Base-by-base conservation (phyloP, 306 rosid genomes). In the Glycine latifolia region DNA sequence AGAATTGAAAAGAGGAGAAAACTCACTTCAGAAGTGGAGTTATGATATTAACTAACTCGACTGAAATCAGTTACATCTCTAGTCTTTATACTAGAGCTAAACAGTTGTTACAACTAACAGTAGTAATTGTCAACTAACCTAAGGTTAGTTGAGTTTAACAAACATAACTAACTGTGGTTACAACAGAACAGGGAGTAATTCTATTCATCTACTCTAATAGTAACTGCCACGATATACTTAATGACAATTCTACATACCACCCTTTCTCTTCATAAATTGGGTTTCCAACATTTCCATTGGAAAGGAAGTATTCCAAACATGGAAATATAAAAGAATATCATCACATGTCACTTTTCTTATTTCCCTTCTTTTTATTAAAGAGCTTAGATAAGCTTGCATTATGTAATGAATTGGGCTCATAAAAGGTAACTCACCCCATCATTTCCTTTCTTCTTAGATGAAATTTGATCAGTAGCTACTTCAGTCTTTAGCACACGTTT, bases 381-480 rank as follows among this genome's bases (percentile, higher is more conserved):
- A 60, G 58, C 10, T 50, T 49, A 61, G 63, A 13, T 71, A 49
- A 78, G 78, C 53, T 53, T 50, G 13, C 44, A 58, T 44, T 31
- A 31, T n/a, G 37, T 6, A 26, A 79, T 63, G 55, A 63, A 62
- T 61, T 62, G 68, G 66, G 54, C 62, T 55, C n/a, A 73, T 31
- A 49, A 68, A 81, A 84, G 60, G 73, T 41, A 76, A 89, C 99
- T 90, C 83, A 96, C 99, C 91, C 99, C 99, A 48, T 96, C 99
- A 82, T 91, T 90, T 86, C 99, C 99, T 84, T 88, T 96, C 92
- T 96, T 96, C 89, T 96, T 96, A 55, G 96, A 90, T 58, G 91
- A 87, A 83, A 49, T 67, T 63, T 77, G 92, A 53, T 86, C 87
- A 46, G 88, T 61, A 72, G 78, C 79, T 81, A 85, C 83, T 77